phyloP scores from a whole-genome alignment of 139 green algal species.

The Chlamydomonas incerta region DNA sequence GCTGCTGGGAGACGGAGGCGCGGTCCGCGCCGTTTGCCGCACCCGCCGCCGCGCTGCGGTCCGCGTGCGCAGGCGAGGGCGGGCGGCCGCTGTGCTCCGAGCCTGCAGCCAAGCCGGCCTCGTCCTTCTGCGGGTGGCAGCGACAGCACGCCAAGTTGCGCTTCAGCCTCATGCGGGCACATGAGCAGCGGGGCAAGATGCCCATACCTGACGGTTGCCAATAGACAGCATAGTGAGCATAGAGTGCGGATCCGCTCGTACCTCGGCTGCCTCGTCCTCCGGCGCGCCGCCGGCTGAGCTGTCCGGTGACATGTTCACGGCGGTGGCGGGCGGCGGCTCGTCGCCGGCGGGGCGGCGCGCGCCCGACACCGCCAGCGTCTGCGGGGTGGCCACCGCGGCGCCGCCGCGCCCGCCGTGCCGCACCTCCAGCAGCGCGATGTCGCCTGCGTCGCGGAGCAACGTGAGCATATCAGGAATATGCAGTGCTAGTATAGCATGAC shows the following conservation, averaged over 20 bases:
- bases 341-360: neutral
- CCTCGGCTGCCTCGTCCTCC: neutral
- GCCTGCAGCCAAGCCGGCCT: neutral
- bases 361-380: neutral
- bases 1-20: no score
- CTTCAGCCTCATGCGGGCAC: no score
- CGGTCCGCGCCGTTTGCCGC: neutral
- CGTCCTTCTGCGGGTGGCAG: neutral
- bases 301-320: conserved; percentile 1
- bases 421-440: conserved; percentile 1
- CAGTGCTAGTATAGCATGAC: no score
- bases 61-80: neutral
- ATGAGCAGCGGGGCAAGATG: no score
- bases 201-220: no score
- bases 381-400: neutral
- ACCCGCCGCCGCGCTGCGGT: no score
- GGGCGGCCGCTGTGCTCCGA: neutral
- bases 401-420: neutral
- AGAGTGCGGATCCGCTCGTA: no score
- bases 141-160: no score
- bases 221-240: no score
- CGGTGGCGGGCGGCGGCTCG: conserved; percentile 20
- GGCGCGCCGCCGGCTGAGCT: neutral
- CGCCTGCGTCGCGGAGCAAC: neutral
- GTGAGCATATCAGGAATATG: neutral